Percentiles rank a stretch among this genome's conserved stretches.
These are phyloP conservation scores for Pinus taeda DNA, from an alignment of 75 land plant species.

Conservation along the genomic window DNA sequence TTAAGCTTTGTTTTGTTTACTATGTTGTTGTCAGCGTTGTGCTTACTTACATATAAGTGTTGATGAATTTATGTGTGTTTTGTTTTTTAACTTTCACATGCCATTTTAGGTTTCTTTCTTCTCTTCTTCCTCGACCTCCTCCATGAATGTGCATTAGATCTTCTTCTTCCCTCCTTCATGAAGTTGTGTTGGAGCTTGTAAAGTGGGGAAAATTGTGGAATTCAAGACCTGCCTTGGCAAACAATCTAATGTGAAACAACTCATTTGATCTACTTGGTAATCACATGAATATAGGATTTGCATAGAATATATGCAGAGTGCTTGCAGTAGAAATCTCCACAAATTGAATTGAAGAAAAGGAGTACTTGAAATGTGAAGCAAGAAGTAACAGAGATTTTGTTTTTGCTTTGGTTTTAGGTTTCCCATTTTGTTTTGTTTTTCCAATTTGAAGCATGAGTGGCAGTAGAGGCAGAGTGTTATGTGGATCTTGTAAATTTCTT, in stretches of 20 bases:
- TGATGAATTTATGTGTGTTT: neutral
- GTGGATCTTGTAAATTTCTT: conserved; percentile 51
- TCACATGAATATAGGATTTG: neutral
- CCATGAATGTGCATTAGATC: neutral
- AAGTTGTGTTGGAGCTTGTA: neutral
- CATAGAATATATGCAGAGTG: neutral
- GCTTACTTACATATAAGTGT: too few species aligned
- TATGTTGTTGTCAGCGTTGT: neutral
- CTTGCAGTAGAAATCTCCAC: neutral
- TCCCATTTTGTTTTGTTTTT: too few species aligned
- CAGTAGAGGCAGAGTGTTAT: conserved; percentile 15
- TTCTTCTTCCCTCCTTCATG: neutral
- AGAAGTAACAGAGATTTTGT: neutral
- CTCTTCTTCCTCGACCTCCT: too few species aligned
- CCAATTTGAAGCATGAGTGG: neutral
- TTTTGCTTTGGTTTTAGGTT: neutral
- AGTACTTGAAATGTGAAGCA: neutral
- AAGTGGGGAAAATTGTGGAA: neutral
- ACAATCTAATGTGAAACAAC: neutral
- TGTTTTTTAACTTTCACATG: neutral
- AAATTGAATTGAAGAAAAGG: neutral
- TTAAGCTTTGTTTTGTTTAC: neutral
- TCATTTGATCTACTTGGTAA: neutral
- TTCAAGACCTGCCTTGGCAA: neutral
- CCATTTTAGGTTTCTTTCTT: neutral